phyloP scores from a whole-genome alignment of 345 rosid genomes.

The Camelina sativa region DNA sequence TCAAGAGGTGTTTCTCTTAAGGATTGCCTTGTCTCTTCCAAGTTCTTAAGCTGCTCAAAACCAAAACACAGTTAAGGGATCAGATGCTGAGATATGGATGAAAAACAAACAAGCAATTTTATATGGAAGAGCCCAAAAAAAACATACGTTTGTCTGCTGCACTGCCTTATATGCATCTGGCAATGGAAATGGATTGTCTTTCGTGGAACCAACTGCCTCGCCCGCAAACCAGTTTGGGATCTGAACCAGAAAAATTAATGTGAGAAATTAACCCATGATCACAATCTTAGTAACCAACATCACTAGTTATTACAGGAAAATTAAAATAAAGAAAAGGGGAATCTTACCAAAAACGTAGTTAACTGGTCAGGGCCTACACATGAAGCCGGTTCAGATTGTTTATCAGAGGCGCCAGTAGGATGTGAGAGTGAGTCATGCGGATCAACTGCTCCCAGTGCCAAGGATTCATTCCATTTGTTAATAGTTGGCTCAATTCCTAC shows the following conservation, averaged over 20 bases:
- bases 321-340: slow-evolving; percentile 14
- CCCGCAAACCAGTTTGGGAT: slow-evolving; percentile 90
- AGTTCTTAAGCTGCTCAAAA: slow-evolving; percentile 68
- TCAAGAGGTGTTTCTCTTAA: slow-evolving; percentile 77
- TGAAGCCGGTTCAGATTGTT: slow-evolving; percentile 78
- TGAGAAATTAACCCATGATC: neutral
- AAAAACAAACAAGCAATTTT: neutral
- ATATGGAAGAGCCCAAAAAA: too few species aligned
- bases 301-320: neutral
- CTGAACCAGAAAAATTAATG: slow-evolving; percentile 50
- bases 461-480: slow-evolving; percentile 92
- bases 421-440: slow-evolving; percentile 91
- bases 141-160: slow-evolving; percentile 78
- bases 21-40: slow-evolving; percentile 72
- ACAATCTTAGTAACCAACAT: slow-evolving; percentile 17
- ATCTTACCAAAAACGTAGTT: slow-evolving; percentile 84
- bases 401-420: slow-evolving; percentile 91
- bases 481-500: slow-evolving; percentile 74
- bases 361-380: slow-evolving; percentile 84
- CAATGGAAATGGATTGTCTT: slow-evolving; percentile 84
- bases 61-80: slow-evolving; percentile 10
- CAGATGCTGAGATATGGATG: slow-evolving; percentile 31
- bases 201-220: slow-evolving; percentile 71
- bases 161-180: slow-evolving; percentile 73
- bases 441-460: slow-evolving; percentile 81